Evolutionary conservation across 345 rosid genomes (phyloP).

Genomic region (rapeseed (Brassica napus)): DNA sequence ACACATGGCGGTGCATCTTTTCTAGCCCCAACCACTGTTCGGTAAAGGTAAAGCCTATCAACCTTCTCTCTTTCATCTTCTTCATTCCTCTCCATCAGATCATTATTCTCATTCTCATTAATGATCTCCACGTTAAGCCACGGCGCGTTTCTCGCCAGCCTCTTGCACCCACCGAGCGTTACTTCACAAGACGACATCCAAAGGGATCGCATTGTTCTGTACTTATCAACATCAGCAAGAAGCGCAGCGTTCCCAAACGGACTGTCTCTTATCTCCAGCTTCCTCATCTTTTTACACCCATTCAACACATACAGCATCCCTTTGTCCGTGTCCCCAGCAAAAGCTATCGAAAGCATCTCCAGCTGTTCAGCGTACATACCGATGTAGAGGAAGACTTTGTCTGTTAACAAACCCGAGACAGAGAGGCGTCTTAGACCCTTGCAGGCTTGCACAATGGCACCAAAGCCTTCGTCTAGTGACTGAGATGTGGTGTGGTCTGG

Average conservation of each 20-base stretch:
- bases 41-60: constrained; percentile 82
- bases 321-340: constrained; percentile 84
- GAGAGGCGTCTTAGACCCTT: constrained; percentile 76
- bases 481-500: constrained; percentile 70
- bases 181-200: constrained; percentile 99
- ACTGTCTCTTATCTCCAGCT: constrained; percentile 87
- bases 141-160: constrained; percentile 67
- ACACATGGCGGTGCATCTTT: constrained; percentile 80
- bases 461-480: constrained; percentile 94
- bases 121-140: constrained; percentile 90
- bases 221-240: constrained; percentile 76
- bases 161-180: constrained; percentile 87
- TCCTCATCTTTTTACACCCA: constrained; percentile 89
- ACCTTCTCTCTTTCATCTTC: constrained; percentile 49
- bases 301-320: constrained; percentile 86
- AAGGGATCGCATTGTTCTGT: constrained; percentile 99
- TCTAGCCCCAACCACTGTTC: constrained; percentile 76
- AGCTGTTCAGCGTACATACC: constrained; percentile 83
- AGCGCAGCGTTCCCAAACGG: constrained; percentile 90
- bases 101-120: constrained; percentile 53
- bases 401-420: constrained; percentile 71
- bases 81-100: constrained; percentile 23
- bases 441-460: constrained; percentile 85
- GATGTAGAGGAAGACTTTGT: constrained; percentile 78
- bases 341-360: constrained; percentile 95